These are phyloP conservation scores for Solanum chiquidenum DNA, from an alignment of 257 asterid species.

Conservation along the genomic window DNA sequence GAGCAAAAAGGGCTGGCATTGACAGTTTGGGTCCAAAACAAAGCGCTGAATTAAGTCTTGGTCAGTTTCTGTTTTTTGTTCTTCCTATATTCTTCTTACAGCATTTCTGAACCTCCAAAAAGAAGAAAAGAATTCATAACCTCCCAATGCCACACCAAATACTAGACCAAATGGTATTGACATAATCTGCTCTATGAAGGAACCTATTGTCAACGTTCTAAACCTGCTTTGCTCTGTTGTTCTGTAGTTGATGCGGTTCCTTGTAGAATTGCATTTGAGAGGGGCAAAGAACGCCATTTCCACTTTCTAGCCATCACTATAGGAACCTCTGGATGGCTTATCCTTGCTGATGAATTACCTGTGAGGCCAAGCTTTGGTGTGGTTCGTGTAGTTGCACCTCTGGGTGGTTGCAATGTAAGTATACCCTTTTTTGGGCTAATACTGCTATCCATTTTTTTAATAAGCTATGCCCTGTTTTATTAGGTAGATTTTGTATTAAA, in stretches of 20 bases:
- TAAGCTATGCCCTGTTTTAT: neutral
- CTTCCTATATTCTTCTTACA: neutral
- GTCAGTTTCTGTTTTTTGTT: constrained; percentile 26
- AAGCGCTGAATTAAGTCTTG: constrained; percentile 62
- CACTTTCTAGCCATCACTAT: constrained; percentile 53
- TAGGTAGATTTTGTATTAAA: neutral
- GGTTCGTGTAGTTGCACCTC: constrained; percentile 77
- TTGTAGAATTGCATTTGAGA: constrained; percentile 94
- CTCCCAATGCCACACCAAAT: neutral
- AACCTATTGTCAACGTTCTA: neutral
- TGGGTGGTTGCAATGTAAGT: constrained; percentile 95
- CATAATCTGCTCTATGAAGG: neutral
- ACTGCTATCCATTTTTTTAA: neutral
- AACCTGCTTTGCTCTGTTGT: constrained; percentile 2
- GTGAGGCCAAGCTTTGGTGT: constrained; percentile 48
- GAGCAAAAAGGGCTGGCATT: constrained; percentile 67
- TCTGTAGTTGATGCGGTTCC: constrained; percentile 71
- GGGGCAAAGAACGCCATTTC: constrained; percentile 93
- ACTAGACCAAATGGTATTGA: neutral
- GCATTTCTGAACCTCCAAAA: neutral
- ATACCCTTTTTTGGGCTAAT: neutral
- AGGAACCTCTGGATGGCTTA: constrained; percentile 83
- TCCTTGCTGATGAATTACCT: constrained; percentile 69
- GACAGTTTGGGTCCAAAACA: constrained; percentile 53
- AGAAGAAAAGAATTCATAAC: neutral